Conservation (phyloP, 2,329 filamentous ascomycete genomes). For the Chaetomium globosum region DNA sequence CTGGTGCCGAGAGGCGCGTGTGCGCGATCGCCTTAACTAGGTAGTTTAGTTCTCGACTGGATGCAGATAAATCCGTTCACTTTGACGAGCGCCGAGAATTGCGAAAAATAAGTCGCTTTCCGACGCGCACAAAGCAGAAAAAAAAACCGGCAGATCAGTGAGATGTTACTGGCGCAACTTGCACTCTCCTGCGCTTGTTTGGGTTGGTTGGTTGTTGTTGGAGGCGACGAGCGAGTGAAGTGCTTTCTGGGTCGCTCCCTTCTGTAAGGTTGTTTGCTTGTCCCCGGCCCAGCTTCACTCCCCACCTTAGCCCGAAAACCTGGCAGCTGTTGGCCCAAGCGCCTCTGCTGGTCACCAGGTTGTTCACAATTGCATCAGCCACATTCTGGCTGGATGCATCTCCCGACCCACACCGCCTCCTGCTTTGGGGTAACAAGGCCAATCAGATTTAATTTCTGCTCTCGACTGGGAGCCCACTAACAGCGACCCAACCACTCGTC, state of each 20-base stretch:
- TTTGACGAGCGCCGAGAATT: conserved; percentile 12
- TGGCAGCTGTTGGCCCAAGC: conserved; percentile 17
- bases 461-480: neutral
- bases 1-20: conserved; percentile 20
- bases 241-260: conserved; percentile 12
- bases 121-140: conserved; percentile 3
- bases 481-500: neutral
- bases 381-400: conserved; percentile 8
- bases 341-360: neutral
- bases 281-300: conserved; percentile 8
- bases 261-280: conserved; percentile 14
- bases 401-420: neutral
- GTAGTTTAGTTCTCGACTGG: conserved; percentile 9
- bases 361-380: conserved; percentile 12
- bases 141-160: conserved; percentile 2
- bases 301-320: conserved; percentile 13
- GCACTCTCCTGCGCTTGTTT: conserved; percentile 10
- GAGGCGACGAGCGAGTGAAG: conserved; percentile 16
- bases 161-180: conserved; percentile 13
- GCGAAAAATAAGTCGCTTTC: conserved; percentile 1
- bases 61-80: conserved; percentile 17
- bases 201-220: conserved; percentile 21
- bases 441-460: conserved; percentile 1
- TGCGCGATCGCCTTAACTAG: conserved; percentile 24
- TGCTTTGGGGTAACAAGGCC: neutral